Evolutionary conservation across 176 grass and related monocot genomes (phyloP), one percentile per base, ranked within the genome.

Genomic region (Cenchrus fungigraminus): DNA sequence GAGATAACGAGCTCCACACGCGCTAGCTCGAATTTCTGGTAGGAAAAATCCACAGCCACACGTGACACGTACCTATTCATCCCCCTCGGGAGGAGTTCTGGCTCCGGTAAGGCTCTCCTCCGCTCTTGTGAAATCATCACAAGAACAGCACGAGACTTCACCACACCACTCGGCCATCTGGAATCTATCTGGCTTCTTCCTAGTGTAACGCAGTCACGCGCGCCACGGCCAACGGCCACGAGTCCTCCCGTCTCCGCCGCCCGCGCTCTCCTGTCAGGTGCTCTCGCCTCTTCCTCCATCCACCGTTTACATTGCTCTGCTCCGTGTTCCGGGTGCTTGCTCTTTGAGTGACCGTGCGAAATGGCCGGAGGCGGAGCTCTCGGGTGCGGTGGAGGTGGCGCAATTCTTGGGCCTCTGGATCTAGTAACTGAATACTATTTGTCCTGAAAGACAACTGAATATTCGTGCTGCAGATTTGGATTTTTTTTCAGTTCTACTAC

Each of bases 201-300:
- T 40, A 40, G 37, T 40, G 4, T 40, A 40, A 40, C 37, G 37
- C 37, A 4, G 37, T 79, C 45, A 12, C 28, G 25, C 51, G 16
- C 61, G 45, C 45, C 77, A 34, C 76, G 76, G 57, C 9, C 47
- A 1, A 12, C 14, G 44, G 14, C 25, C 34, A 46, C 56, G 2
- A 56, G 34, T 6, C 69, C 64, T 6, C 69, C 64, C 64, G 47
- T 78, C 40, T 22, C 22, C 65, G 15, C 62, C 1, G 50, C 62
- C 46, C 73, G 53, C 61, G 84, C 65, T 78, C 66, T 34, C 75
- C n/a, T 11, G 15, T 51, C 65, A 79, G 75, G 84, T 79, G 53
- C 22, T 9, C 7, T 46, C 34, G 2, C 10, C 54, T 83, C 45
- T 61, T 45, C 68, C 8, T 56, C 44, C 37, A 1, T 59, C 20